These are phyloP conservation scores for Metschnikowia arizonensis DNA, from an alignment of 805 yeast genomes.

Conservation along the genomic window DNA sequence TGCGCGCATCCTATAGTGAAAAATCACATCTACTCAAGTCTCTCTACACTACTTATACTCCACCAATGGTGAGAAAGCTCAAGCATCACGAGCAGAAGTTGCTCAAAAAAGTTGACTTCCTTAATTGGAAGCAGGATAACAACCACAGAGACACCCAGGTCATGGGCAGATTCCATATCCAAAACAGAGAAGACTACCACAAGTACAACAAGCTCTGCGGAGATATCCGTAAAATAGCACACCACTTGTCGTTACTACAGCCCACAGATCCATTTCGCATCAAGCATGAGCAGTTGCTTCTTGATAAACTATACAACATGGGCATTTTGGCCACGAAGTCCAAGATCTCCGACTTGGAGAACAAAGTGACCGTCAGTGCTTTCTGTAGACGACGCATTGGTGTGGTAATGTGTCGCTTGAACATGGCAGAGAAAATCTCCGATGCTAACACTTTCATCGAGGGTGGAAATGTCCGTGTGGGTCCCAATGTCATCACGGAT, in stretches of 20 bases:
- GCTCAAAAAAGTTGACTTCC: conserved; percentile 91
- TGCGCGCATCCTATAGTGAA: not conserved
- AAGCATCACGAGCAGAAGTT: conserved; percentile 95
- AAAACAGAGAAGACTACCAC: conserved; percentile 92
- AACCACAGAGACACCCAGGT: conserved; percentile 96
- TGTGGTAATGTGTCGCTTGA: conserved; percentile 88
- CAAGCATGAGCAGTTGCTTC: conserved; percentile 80
- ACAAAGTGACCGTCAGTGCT: conserved; percentile 87
- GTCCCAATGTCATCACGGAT: conserved; percentile 92
- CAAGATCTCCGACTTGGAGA: conserved; percentile 88
- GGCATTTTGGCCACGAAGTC: conserved; percentile 86
- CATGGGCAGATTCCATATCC: conserved; percentile 90
- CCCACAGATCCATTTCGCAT: conserved; percentile 84
- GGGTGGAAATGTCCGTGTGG: conserved; percentile 97
- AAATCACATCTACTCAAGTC: not conserved
- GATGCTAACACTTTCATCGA: conserved; percentile 92
- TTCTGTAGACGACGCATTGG: conserved; percentile 89
- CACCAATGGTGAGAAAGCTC: conserved; percentile 59
- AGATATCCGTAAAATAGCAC: conserved; percentile 80
- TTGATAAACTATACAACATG: conserved; percentile 85
- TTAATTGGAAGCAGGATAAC: conserved; percentile 95
- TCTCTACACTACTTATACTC: not conserved
- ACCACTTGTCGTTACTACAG: conserved; percentile 76
- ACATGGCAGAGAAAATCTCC: conserved; percentile 84
- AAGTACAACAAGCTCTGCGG: conserved; percentile 93